Evolutionary conservation across 768 basidiomycete genomes (phyloP).

Genomic region (Daedalea quercina): DNA sequence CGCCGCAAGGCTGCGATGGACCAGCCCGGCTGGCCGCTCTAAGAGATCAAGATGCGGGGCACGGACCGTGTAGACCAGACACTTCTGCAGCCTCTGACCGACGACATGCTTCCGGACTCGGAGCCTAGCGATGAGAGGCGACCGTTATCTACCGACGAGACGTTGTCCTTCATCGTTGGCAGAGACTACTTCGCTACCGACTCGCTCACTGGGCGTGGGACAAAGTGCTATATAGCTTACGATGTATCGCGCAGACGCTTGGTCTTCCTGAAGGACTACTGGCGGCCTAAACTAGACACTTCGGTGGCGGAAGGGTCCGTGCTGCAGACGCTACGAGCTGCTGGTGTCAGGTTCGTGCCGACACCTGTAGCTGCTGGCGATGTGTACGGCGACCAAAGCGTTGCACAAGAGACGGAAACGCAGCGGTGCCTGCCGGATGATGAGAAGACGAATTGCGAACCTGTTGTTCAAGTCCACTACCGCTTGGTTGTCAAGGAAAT

Average conservation of each 20-base stretch:
- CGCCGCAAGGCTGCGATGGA: neutral
- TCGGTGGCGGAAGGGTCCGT: slow-evolving; percentile 4
- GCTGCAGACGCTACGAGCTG: neutral
- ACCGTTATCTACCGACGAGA: neutral
- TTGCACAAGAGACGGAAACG: neutral
- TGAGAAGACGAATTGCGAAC: neutral
- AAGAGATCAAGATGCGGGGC: neutral
- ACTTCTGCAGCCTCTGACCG: neutral
- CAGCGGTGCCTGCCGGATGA: neutral
- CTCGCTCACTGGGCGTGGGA: slow-evolving; percentile 4
- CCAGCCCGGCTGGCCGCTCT: neutral
- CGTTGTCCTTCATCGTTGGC: slow-evolving; percentile 4
- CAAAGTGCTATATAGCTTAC: slow-evolving; percentile 9
- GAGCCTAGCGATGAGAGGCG: no score
- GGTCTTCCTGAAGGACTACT: slow-evolving; percentile 12
- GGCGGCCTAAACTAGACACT: neutral
- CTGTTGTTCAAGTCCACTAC: neutral
- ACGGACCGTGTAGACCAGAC: neutral
- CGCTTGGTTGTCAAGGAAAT: slow-evolving; percentile 7
- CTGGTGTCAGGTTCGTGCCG: neutral
- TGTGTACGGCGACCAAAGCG: no score
- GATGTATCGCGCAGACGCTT: slow-evolving; percentile 1
- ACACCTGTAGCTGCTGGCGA: neutral
- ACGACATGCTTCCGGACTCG: neutral
- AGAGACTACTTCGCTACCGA: neutral